phyloP scores from a whole-genome alignment of 2,329 filamentous ascomycete species.

The Alternaria solani region DNA sequence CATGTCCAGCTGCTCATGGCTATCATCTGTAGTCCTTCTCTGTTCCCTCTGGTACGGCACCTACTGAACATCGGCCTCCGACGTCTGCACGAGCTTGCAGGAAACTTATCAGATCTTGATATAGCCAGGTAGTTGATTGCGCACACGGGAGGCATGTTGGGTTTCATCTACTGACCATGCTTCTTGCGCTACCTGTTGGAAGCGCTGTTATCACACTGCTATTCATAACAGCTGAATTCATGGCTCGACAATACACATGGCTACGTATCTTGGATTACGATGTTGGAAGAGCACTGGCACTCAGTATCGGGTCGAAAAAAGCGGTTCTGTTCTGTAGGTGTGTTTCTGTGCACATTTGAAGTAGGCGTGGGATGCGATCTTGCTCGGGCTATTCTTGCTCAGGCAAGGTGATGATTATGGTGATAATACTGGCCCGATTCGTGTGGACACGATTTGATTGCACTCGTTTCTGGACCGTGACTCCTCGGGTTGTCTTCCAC shows the following conservation, averaged over 20 bases:
- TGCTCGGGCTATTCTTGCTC: neutral
- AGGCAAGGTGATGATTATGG: neutral
- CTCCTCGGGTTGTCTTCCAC: neutral
- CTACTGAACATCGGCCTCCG: neutral
- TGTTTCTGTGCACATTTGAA: neutral
- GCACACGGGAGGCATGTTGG: neutral
- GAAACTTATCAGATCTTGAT: neutral
- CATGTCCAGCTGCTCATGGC: neutral
- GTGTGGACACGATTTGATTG: neutral
- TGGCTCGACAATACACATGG: too few species aligned
- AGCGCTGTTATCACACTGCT: neutral
- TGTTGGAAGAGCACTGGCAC: neutral
- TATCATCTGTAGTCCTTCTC: neutral
- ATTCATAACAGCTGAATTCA: too few species aligned
- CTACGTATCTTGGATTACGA: neutral
- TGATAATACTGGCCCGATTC: neutral
- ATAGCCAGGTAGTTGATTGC: conserved; percentile 1
- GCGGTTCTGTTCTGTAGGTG: too few species aligned
- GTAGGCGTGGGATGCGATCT: neutral
- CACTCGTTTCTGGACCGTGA: neutral
- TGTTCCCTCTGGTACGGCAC: neutral
- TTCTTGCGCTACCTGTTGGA: neutral
- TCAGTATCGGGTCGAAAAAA: too few species aligned
- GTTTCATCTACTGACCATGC: neutral
- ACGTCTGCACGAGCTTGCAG: neutral